A percentile compares a stretch with the other conserved stretches of the same genome.
These are phyloP conservation scores for Trypanosoma melophagium DNA, from an alignment of 208 protist species.

Conservation along the genomic window DNA sequence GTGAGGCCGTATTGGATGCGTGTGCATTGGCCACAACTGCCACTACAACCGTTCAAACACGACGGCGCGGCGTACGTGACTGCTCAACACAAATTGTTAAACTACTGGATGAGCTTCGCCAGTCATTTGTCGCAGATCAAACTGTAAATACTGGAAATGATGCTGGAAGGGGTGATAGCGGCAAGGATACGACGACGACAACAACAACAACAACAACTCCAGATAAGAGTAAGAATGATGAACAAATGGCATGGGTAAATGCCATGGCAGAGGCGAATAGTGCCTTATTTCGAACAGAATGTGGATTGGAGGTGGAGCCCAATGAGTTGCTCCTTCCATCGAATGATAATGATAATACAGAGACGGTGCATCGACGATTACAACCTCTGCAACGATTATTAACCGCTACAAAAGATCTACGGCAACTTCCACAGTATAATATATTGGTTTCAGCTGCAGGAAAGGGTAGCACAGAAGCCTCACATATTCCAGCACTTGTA, in stretches of 20 bases:
- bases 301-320: conserved; percentile 15
- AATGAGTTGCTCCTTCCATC: conserved; percentile 1
- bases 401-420: conserved; percentile 15
- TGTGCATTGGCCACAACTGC: conserved; percentile 7
- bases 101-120: conserved; percentile 20
- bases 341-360: neutral
- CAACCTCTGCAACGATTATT: conserved; percentile 23
- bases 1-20: conserved; percentile 26
- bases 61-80: conserved; percentile 3
- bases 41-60: neutral
- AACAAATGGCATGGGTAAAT: neutral
- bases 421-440: conserved; percentile 6
- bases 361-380: conserved; percentile 8
- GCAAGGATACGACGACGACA: too few species aligned
- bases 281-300: conserved; percentile 16
- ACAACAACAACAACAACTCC: neutral
- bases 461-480: neutral
- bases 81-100: conserved; percentile 19
- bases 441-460: conserved; percentile 6
- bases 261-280: conserved; percentile 12
- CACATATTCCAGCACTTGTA: conserved; percentile 27
- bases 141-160: too few species aligned
- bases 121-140: neutral
- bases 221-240: too few species aligned
- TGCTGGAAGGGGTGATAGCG: too few species aligned